Conservation (phyloP, 805 yeast species). For the Candida loeiensis region DNA sequence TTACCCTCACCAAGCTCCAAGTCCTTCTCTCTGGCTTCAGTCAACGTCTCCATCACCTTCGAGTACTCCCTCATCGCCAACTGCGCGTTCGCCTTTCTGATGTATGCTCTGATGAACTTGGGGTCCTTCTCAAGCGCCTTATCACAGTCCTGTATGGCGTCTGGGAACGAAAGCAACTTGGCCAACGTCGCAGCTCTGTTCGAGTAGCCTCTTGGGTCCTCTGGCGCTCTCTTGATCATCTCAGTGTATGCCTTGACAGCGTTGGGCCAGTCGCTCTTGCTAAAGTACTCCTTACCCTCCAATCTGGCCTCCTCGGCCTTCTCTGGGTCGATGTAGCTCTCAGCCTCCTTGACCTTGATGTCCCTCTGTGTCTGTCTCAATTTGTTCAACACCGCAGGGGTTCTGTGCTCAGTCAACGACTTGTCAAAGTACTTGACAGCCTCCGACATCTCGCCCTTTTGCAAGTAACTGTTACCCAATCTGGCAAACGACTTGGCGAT, state of each 20-base stretch:
- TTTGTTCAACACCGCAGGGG: slow-evolving; percentile 87
- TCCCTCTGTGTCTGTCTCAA: slow-evolving; percentile 85
- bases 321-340: slow-evolving; percentile 79
- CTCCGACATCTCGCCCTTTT: slow-evolving; percentile 63
- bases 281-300: slow-evolving; percentile 84
- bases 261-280: slow-evolving; percentile 92
- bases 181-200: slow-evolving; percentile 97
- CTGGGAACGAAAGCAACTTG: slow-evolving; percentile 95
- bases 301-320: slow-evolving; percentile 95
- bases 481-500: slow-evolving; percentile 93
- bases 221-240: slow-evolving; percentile 96
- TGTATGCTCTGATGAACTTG: slow-evolving; percentile 85
- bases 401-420: slow-evolving; percentile 94
- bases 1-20: slow-evolving; percentile 53
- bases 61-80: slow-evolving; percentile 86
- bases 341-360: slow-evolving; percentile 72
- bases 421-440: slow-evolving; percentile 83
- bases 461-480: slow-evolving; percentile 77
- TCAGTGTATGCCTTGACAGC: slow-evolving; percentile 94
- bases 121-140: slow-evolving; percentile 87
- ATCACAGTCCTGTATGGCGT: slow-evolving; percentile 90
- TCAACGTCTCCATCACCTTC: slow-evolving; percentile 76
- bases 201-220: slow-evolving; percentile 93
- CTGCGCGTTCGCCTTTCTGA: slow-evolving; percentile 94
- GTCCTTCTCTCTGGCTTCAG: slow-evolving; percentile 74